Conservation (phyloP, 805 yeast genomes). For the Candida nemodendra region DNA sequence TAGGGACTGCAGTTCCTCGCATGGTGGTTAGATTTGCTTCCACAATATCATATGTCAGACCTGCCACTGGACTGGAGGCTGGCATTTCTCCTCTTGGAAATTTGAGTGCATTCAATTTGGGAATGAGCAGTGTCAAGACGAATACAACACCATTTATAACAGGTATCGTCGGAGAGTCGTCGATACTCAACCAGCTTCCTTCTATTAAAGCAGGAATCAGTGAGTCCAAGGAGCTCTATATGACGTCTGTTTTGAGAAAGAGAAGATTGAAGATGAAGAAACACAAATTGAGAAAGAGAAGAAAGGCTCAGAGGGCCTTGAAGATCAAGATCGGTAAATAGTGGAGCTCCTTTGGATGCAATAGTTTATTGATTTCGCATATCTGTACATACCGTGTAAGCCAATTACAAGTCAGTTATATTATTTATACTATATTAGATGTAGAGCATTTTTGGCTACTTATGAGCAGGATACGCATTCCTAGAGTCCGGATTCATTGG, state of each 20-base stretch:
- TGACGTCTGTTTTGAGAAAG: constrained; percentile 76
- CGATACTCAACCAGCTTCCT: constrained; percentile 3
- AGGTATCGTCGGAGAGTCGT: neutral
- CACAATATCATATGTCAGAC: neutral
- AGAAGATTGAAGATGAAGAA: constrained; percentile 96
- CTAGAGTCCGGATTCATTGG: constrained; percentile 42
- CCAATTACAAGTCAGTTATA: constrained; percentile 1
- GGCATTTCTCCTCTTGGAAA: neutral
- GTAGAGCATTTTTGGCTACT: no score
- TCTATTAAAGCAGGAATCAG: constrained; percentile 1
- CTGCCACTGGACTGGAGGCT: neutral
- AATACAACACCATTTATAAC: no score
- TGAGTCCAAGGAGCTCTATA: constrained; percentile 29
- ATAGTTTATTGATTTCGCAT: no score
- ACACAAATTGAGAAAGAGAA: constrained; percentile 95
- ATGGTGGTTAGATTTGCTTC: neutral
- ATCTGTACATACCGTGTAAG: neutral
- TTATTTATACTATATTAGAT: no score
- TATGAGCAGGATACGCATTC: no score
- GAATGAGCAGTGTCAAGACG: no score
- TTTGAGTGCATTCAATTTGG: no score
- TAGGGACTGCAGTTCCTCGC: neutral
- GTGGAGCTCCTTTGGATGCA: no score
- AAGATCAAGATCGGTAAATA: constrained; percentile 62
- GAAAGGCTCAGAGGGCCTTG: constrained; percentile 85